Evolutionary conservation across 2,329 filamentous ascomycete species (phyloP).

Genomic region (Rachicladosporium sp.): DNA sequence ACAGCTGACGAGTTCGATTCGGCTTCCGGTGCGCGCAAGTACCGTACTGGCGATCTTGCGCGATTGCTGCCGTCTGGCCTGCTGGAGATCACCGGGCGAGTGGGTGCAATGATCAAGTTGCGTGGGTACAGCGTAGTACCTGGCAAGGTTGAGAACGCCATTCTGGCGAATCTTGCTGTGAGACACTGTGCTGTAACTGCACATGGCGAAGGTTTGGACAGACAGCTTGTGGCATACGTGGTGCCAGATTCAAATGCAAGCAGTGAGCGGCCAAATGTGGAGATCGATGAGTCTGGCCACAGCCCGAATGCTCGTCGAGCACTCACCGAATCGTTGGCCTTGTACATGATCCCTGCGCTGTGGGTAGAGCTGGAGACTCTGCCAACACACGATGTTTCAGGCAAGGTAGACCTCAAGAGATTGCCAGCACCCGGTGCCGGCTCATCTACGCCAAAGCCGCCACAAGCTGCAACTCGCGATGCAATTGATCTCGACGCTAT

Average conservation of each 20-base stretch:
- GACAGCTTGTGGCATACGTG: slow-evolving; percentile 65
- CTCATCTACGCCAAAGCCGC: slow-evolving; percentile 25
- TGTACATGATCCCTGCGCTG: slow-evolving; percentile 71
- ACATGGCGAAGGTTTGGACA: slow-evolving; percentile 61
- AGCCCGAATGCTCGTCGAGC: slow-evolving; percentile 56
- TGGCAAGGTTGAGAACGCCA: slow-evolving; percentile 61
- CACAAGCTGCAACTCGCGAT: slow-evolving; percentile 41
- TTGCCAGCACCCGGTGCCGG: slow-evolving; percentile 46
- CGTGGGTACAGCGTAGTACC: slow-evolving; percentile 69
- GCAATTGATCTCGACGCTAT: slow-evolving; percentile 57
- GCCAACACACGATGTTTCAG: slow-evolving; percentile 66
- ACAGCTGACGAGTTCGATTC: slow-evolving; percentile 51
- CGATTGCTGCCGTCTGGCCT: slow-evolving; percentile 54
- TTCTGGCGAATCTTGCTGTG: slow-evolving; percentile 57
- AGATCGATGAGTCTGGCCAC: slow-evolving; percentile 59
- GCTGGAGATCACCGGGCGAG: slow-evolving; percentile 63
- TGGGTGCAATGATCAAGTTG: slow-evolving; percentile 70
- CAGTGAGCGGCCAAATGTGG: slow-evolving; percentile 46
- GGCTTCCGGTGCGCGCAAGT: slow-evolving; percentile 50
- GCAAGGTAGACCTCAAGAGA: slow-evolving; percentile 62
- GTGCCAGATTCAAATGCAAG: slow-evolving; percentile 52
- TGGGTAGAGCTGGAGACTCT: slow-evolving; percentile 63
- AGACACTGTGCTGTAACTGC: slow-evolving; percentile 59
- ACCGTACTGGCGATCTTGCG: slow-evolving; percentile 61
- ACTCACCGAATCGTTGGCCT: slow-evolving; percentile 55